Conservation (phyloP, 1,284 basidiomycete species). For the Takashimella tepidaria region DNA sequence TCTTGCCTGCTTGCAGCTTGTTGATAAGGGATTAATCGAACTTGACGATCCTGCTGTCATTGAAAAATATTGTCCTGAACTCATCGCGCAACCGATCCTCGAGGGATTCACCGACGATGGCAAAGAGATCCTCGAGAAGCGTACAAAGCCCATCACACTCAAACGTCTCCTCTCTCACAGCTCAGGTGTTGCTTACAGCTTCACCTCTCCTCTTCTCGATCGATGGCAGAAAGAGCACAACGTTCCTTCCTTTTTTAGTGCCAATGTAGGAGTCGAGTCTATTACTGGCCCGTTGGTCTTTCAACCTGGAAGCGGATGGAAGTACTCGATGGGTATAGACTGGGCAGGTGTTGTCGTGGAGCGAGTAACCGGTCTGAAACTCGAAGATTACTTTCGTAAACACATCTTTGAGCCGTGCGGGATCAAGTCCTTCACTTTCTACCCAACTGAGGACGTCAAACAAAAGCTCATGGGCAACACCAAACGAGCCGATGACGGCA, state of each 20-base stretch:
- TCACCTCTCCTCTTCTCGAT: neutral
- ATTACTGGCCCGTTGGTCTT: slow-evolving; percentile 23
- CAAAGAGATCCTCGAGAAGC: neutral
- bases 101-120: slow-evolving; percentile 2
- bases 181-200: slow-evolving; percentile 9
- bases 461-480: slow-evolving; percentile 17
- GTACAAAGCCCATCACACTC: slow-evolving; percentile 8
- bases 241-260: slow-evolving; percentile 4
- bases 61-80: slow-evolving; percentile 8
- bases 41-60: slow-evolving; percentile 8
- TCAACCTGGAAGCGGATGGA: slow-evolving; percentile 33
- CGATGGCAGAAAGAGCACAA: slow-evolving; percentile 2
- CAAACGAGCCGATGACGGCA: slow-evolving; percentile 8
- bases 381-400: slow-evolving; percentile 37
- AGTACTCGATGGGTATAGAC: slow-evolving; percentile 38
- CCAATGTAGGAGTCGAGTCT: slow-evolving; percentile 12
- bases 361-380: slow-evolving; percentile 28
- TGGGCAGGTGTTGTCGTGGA: slow-evolving; percentile 38
- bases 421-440: slow-evolving; percentile 28
- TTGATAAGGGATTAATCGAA: slow-evolving; percentile 17
- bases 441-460: slow-evolving; percentile 24
- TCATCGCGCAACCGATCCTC: slow-evolving; percentile 15
- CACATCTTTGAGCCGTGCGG: slow-evolving; percentile 37
- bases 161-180: slow-evolving; percentile 14
- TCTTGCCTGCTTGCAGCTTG: slow-evolving; percentile 19